phyloP scores from a whole-genome alignment of 169 alveolate species.

The Amoebophrya sp. region DNA sequence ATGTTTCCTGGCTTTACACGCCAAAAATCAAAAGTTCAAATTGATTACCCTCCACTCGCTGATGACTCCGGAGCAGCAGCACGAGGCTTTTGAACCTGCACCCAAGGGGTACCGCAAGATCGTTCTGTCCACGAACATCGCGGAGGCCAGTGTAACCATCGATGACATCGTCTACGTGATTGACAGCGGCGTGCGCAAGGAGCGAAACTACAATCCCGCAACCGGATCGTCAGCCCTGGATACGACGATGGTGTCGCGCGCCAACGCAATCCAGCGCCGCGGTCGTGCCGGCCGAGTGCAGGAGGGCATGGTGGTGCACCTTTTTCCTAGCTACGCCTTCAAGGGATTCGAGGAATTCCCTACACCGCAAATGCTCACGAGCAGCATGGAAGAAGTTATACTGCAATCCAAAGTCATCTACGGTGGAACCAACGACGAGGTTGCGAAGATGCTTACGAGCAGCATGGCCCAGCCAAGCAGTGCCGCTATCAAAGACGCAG shows the following conservation, averaged over 20 bases:
- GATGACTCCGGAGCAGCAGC: constrained; percentile 50
- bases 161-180: constrained; percentile 45
- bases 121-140: constrained; percentile 48
- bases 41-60: constrained; percentile 43
- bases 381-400: constrained; percentile 39
- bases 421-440: not conserved
- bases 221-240: constrained; percentile 39
- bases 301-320: constrained; percentile 37
- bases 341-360: constrained; percentile 43
- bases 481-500: not conserved
- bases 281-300: constrained; percentile 49
- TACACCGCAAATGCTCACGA: constrained; percentile 41
- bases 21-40: not conserved
- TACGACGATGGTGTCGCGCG: constrained; percentile 45
- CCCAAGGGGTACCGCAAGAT: constrained; percentile 42
- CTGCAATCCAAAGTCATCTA: not conserved
- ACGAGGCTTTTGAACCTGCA: constrained; percentile 41
- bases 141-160: constrained; percentile 47
- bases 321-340: constrained; percentile 42
- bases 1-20: constrained; percentile 38
- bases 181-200: constrained; percentile 46
- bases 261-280: constrained; percentile 46
- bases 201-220: constrained; percentile 41
- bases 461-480: not conserved
- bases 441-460: not conserved